Base-by-base conservation (phyloP, 2,329 filamentous ascomycete genomes). In the Eutypella sp. region DNA sequence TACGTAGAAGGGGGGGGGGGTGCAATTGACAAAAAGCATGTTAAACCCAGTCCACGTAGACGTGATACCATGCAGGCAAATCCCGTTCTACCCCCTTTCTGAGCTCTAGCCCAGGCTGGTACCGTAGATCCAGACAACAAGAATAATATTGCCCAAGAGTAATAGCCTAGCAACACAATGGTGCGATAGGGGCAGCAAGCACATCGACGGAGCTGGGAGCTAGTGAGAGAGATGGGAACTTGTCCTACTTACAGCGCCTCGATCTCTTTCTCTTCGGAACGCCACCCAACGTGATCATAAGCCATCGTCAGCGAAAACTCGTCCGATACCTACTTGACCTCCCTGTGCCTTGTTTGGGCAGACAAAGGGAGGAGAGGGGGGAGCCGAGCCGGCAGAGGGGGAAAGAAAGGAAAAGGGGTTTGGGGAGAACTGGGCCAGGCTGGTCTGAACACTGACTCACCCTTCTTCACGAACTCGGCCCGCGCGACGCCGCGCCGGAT, bases 381-480 rank as follows among this genome's bases (percentile, higher is more conserved):
- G 48, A 40, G n/a, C n/a, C n/a, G n/a, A n/a, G n/a, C n/a, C n/a
- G n/a, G n/a, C n/a, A n/a, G n/a, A 46, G 25, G 24, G 3, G 34
- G 16, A 5, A 33, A n/a, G 15, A 20, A 16, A 10, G 23, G 15
- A 22, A 40, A 38, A 44, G 23, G 38, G 20, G 40, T 2, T 29
- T 45, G 46, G n/a, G n/a, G n/a, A n/a, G n/a, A n/a, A n/a, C n/a
- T n/a, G n/a, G n/a, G n/a, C n/a, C n/a, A n/a, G n/a, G n/a, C n/a
- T n/a, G n/a, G n/a, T n/a, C n/a, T n/a, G n/a, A n/a, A n/a, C n/a
- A n/a, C 11, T 25, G 48, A 46, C 60, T n/a, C 61, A 89, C 89
- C 89, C 76, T 95, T 96, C 68, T 89, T 95, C 4, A 97, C 89
- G 66, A 87, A 96, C 54, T 95, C 81, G 1, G 90, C 92, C 49